phyloP scores from a whole-genome alignment of 108 stramenopile species.

The Nitzschia sp. region DNA sequence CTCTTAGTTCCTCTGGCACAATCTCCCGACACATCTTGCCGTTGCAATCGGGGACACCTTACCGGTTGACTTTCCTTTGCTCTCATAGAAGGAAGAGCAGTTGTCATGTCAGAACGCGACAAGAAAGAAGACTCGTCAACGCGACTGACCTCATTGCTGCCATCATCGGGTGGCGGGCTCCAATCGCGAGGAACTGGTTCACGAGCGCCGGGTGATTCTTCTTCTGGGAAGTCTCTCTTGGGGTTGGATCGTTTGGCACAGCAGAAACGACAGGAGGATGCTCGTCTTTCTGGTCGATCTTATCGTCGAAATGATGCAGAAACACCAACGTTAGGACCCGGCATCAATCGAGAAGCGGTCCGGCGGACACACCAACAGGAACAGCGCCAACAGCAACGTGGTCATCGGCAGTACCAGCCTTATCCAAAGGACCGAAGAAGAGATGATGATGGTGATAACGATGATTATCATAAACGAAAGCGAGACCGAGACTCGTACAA shows the following conservation, averaged over 20 bases:
- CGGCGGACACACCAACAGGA: constrained; percentile 42
- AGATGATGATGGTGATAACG: not conserved
- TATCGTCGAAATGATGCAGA: constrained; percentile 64
- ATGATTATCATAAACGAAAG: too few species aligned
- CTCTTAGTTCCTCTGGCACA: too few species aligned
- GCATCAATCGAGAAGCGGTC: constrained; percentile 55
- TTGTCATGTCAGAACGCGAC: not conserved
- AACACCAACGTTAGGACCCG: constrained; percentile 76
- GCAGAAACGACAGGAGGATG: constrained; percentile 36
- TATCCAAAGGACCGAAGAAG: not conserved
- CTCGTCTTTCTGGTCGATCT: constrained; percentile 13
- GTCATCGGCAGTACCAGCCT: constrained; percentile 29
- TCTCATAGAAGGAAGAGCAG: too few species aligned
- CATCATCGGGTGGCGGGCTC: constrained; percentile 63
- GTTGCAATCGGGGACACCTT: too few species aligned
- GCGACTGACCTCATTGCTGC: constrained; percentile 67
- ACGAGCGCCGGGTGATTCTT: not conserved
- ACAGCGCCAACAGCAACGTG: constrained; percentile 37
- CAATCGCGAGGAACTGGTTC: constrained; percentile 12
- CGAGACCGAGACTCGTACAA: not conserved
- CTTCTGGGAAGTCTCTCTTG: constrained; percentile 28
- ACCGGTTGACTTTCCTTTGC: too few species aligned
- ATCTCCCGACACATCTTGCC: too few species aligned
- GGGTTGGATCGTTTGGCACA: constrained; percentile 61
- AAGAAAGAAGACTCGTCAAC: constrained; percentile 7